These are phyloP conservation scores for Hydnomerulius pinastri DNA, from an alignment of 768 basidiomycete species.

Conservation along the genomic window DNA sequence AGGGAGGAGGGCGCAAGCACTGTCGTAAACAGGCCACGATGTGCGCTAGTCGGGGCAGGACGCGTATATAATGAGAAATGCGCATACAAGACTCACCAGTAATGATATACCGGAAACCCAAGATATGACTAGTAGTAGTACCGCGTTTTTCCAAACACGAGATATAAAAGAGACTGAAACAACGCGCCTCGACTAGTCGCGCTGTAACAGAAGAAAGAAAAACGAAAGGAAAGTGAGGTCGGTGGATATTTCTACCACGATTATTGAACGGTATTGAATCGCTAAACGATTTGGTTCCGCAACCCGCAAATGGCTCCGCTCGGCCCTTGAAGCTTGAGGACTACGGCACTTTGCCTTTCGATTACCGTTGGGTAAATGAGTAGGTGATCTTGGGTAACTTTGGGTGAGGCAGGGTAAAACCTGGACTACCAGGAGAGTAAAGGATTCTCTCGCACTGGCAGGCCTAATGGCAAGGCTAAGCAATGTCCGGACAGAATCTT, in stretches of 20 bases:
- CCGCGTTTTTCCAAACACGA: constrained; percentile 19
- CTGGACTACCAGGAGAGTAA: constrained; percentile 13
- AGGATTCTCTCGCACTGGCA: constrained; percentile 12
- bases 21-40: constrained; percentile 37
- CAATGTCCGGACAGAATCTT: constrained; percentile 23
- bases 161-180: constrained; percentile 26
- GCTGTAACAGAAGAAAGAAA: constrained; percentile 32
- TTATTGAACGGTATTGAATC: constrained; percentile 38
- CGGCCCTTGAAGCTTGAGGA: constrained; percentile 9
- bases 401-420: constrained; percentile 16
- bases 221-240: constrained; percentile 28
- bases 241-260: constrained; percentile 36
- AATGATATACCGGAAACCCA: constrained; percentile 31
- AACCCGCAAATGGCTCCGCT: constrained; percentile 32
- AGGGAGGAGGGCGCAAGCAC: constrained; percentile 19
- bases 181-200: constrained; percentile 22
- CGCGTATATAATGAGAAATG: constrained; percentile 27
- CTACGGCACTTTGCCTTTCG: constrained; percentile 32
- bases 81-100: constrained; percentile 29
- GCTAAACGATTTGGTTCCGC: constrained; percentile 39
- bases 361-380: constrained; percentile 29
- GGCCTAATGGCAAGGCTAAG: background rate
- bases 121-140: constrained; percentile 17
- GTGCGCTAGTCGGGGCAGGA: constrained; percentile 23
- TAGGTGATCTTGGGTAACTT: constrained; percentile 14